Evolutionary conservation across 2,329 filamentous ascomycete species (phyloP), one percentile per base, ranked within the genome.

Genomic region (Paracoccidioides brasiliensis): DNA sequence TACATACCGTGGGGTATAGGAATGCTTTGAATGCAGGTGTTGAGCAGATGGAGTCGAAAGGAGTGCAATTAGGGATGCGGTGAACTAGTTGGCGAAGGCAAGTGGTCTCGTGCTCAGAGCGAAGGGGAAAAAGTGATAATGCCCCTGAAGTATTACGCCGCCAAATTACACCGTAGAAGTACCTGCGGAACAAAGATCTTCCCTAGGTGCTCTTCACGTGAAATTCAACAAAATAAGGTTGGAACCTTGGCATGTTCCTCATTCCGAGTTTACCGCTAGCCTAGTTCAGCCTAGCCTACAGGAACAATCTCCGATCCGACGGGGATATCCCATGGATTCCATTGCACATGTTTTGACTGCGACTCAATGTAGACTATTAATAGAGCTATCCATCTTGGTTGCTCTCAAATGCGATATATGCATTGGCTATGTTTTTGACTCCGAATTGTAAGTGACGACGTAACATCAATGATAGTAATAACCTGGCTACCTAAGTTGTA

Each of bases 31-130:
- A 32, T 10, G 15, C 10, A 4, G 44, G 32, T 33, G 28, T 30
- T 8, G 42, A 8, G 10, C 14, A 8, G 9, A 37, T 35, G 15
- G 33, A 22, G 33, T 5, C 7, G 33, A 37, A n/a, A 37, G 32
- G 7, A 38, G 32, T 15, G 33, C 33, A 37, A 49, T 49, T 49
- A n/a, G 46, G 46, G 33, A 49, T 38, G 37, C 12, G n/a, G 46
- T 22, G 30, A 35, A 14, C 8, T 33, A 9, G 32, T 49, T 22
- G 60, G 58, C 22, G 22, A 56, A 56, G 59, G 58, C 59, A 54
- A 58, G 40, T 64, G 67, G 67, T 68, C 67, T 69, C 67, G 67
- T 69, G 67, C 66, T 60, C n/a, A n/a, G 9, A 4, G 2, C 22
- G 22, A 5, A 15, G 12, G 30, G 7, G 30, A 48, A 35, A 48